Percentiles rank a stretch among this genome's conserved stretches.
Evolutionary conservation across 2,329 filamentous ascomycete genomes (phyloP).

Genomic region (Neopestalotiopsis clavispora): DNA sequence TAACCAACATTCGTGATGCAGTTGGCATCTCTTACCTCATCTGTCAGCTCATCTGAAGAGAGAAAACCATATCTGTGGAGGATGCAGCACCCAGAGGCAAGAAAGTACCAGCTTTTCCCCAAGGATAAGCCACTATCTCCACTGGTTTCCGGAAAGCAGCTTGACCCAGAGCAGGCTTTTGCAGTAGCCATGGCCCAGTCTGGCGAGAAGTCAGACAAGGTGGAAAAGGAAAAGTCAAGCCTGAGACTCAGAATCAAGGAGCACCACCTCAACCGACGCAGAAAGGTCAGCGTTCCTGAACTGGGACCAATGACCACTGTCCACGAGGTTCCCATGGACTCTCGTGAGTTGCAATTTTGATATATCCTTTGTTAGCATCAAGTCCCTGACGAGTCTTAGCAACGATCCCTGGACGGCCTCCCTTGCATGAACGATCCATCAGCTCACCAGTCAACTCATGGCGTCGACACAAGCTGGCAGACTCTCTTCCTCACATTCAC

Average conservation of each 20-base stretch:
- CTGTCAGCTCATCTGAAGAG: slow-evolving; percentile 42
- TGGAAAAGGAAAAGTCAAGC: slow-evolving; percentile 44
- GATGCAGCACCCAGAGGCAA: slow-evolving; percentile 60
- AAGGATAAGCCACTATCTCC: slow-evolving; percentile 52
- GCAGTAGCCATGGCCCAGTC: slow-evolving; percentile 44
- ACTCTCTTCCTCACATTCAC: slow-evolving; percentile 38
- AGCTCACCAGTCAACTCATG: slow-evolving; percentile 62
- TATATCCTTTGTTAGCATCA: not conserved
- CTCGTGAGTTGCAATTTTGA: slow-evolving; percentile 56
- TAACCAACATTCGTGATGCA: slow-evolving; percentile 28
- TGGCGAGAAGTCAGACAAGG: slow-evolving; percentile 45
- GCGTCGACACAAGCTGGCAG: slow-evolving; percentile 49
- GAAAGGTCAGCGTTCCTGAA: slow-evolving; percentile 69
- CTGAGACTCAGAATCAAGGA: slow-evolving; percentile 62
- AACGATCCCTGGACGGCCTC: slow-evolving; percentile 69
- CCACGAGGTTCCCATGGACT: slow-evolving; percentile 71
- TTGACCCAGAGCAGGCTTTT: slow-evolving; percentile 56
- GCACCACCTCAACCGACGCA: slow-evolving; percentile 59
- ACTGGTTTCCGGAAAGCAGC: slow-evolving; percentile 46
- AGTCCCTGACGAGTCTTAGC: slow-evolving; percentile 47
- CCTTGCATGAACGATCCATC: slow-evolving; percentile 67
- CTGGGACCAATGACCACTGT: slow-evolving; percentile 72
- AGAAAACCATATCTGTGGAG: slow-evolving; percentile 60
- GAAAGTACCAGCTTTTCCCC: slow-evolving; percentile 67
- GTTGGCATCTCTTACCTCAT: slow-evolving; percentile 34